These are phyloP conservation scores for Actinomortierella wolfii DNA, from an alignment of 371 early-diverging fungal species.

Conservation along the genomic window DNA sequence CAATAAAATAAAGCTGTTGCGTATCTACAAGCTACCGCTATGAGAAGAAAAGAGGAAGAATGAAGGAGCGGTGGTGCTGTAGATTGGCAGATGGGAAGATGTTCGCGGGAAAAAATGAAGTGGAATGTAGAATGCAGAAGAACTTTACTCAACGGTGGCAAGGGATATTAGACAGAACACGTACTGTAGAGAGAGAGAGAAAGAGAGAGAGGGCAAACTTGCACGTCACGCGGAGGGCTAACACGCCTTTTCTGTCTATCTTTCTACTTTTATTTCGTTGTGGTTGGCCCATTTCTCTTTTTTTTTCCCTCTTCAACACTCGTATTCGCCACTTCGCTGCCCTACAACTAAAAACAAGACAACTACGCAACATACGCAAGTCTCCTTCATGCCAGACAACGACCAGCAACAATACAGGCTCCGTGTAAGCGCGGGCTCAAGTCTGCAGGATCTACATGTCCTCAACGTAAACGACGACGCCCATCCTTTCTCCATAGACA, in stretches of 20 bases:
- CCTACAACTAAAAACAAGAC: too few species aligned
- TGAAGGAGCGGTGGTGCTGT: background rate
- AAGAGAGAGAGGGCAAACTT: too few species aligned
- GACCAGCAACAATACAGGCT: conserved; percentile 36
- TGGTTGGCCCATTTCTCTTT: background rate
- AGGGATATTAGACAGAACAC: too few species aligned
- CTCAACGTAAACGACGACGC: conserved; percentile 72
- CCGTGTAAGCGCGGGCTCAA: conserved; percentile 66
- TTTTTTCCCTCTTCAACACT: background rate
- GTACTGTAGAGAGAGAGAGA: too few species aligned
- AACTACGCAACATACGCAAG: too few species aligned
- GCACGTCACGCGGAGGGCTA: too few species aligned
- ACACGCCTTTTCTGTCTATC: background rate
- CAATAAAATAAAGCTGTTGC: too few species aligned
- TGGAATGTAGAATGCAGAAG: too few species aligned
- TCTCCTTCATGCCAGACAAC: background rate
- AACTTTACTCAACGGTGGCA: too few species aligned
- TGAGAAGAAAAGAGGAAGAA: background rate
- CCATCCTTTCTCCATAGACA: conserved; percentile 65
- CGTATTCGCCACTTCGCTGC: background rate
- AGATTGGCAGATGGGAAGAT: background rate
- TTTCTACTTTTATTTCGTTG: background rate
- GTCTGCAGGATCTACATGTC: conserved; percentile 54
- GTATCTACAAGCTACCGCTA: too few species aligned
- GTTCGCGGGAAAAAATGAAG: background rate